Conservation (phyloP, 129 eudicot genomes). For the Sambucus nigra region DNA sequence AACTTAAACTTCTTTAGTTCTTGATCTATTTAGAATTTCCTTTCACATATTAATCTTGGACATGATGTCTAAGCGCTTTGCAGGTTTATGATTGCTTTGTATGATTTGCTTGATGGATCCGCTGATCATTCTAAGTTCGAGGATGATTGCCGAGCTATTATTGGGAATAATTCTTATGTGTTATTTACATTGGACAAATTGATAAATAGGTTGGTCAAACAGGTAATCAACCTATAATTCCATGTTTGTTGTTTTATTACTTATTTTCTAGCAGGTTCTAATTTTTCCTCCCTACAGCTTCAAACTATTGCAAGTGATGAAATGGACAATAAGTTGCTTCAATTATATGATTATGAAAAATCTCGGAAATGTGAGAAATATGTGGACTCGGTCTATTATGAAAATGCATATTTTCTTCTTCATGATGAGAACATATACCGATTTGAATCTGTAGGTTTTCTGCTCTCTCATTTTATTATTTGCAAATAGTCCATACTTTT, state of each 20-base stretch:
- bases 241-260: not conserved
- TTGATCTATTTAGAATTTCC: not conserved
- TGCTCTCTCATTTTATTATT: not conserved
- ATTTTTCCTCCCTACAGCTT: conserved; percentile 45
- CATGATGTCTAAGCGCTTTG: conserved; percentile 9
- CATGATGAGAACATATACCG: conserved; percentile 90
- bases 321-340: conserved; percentile 75
- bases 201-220: conserved; percentile 83
- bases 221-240: conserved; percentile 32
- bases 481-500: not conserved
- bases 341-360: conserved; percentile 70
- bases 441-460: conserved; percentile 74
- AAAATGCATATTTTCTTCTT: conserved; percentile 71
- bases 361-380: conserved; percentile 58
- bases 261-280: conserved; percentile 1
- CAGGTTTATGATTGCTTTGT: conserved; percentile 78
- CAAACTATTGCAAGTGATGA: conserved; percentile 89
- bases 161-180: conserved; percentile 92
- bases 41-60: conserved; percentile 2
- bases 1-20: not conserved
- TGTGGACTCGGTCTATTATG: conserved; percentile 83
- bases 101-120: conserved; percentile 82
- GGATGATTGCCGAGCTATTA: conserved; percentile 85
- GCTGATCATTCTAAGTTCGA: conserved; percentile 83
- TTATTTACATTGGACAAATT: conserved; percentile 88